Percentiles rank a stretch among this genome's conserved stretches.
phyloP scores from a whole-genome alignment of 2,329 filamentous ascomycete genomes.

The Metarhizium humberi region DNA sequence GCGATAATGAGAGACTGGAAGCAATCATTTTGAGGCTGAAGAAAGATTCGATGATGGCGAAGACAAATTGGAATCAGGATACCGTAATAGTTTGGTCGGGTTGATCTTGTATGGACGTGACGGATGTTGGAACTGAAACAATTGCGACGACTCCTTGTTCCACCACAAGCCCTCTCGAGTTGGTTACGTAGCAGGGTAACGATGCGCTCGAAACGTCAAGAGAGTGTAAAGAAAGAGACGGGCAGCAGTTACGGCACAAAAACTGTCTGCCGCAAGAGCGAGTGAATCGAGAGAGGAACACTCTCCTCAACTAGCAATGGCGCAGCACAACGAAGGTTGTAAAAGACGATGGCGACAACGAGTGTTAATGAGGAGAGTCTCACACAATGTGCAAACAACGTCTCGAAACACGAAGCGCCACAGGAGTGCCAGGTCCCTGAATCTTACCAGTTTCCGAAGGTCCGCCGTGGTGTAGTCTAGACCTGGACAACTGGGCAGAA shows the following conservation, averaged over 20 bases:
- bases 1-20: slow-evolving; percentile 21
- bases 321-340: neutral
- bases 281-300: neutral
- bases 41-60: neutral
- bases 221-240: neutral
- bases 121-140: neutral
- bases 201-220: neutral
- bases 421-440: neutral
- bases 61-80: neutral
- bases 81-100: neutral
- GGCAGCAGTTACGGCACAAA: neutral
- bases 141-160: neutral
- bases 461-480: too few species aligned
- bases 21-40: slow-evolving; percentile 20
- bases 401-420: neutral
- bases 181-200: neutral
- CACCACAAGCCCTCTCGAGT: neutral
- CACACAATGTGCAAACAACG: neutral
- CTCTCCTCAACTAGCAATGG: neutral
- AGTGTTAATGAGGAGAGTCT: too few species aligned
- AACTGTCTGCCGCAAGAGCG: neutral
- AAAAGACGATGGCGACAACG: neutral
- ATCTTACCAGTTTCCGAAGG: too few species aligned
- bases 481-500: too few species aligned
- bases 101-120: neutral